phyloP scores from a whole-genome alignment of 805 yeast genomes.

The Nakazawaea ishiwadae region DNA sequence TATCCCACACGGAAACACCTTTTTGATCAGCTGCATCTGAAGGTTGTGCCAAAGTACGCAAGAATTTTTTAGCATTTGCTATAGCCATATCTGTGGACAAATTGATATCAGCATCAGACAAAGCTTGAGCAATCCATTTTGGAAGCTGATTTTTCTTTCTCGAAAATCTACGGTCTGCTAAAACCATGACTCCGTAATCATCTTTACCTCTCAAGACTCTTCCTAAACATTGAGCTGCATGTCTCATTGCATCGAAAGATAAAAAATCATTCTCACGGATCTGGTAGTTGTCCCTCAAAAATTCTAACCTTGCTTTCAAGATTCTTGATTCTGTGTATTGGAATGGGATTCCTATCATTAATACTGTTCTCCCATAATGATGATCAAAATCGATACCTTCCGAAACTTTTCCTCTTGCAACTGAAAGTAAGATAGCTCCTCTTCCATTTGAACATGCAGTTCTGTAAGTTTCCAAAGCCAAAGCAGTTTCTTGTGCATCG shows the following conservation, averaged over 20 bases:
- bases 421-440: conserved; percentile 93
- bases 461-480: conserved; percentile 92
- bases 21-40: conserved; percentile 84
- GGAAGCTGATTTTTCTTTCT: conserved; percentile 86
- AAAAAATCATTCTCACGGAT: conserved; percentile 91
- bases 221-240: conserved; percentile 98
- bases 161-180: conserved; percentile 91
- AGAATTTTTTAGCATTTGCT: conserved; percentile 87
- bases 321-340: conserved; percentile 98
- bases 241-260: conserved; percentile 99
- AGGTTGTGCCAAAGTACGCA: conserved; percentile 93
- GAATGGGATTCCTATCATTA: conserved; percentile 98
- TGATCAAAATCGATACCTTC: conserved; percentile 99
- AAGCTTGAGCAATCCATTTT: conserved; percentile 94
- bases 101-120: conserved; percentile 86
- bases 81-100: conserved; percentile 96
- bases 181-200: conserved; percentile 97
- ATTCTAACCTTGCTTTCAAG: conserved; percentile 90
- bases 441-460: conserved; percentile 97
- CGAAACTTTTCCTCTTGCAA: conserved; percentile 97
- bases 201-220: conserved; percentile 97
- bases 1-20: conserved; percentile 91
- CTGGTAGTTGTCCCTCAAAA: conserved; percentile 86
- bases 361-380: conserved; percentile 94
- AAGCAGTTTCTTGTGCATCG: conserved; percentile 96